Percentiles rank a stretch among this genome's conserved stretches.
phyloP scores from a whole-genome alignment of 140 eudicot species.

The Oenanthe javanica region DNA sequence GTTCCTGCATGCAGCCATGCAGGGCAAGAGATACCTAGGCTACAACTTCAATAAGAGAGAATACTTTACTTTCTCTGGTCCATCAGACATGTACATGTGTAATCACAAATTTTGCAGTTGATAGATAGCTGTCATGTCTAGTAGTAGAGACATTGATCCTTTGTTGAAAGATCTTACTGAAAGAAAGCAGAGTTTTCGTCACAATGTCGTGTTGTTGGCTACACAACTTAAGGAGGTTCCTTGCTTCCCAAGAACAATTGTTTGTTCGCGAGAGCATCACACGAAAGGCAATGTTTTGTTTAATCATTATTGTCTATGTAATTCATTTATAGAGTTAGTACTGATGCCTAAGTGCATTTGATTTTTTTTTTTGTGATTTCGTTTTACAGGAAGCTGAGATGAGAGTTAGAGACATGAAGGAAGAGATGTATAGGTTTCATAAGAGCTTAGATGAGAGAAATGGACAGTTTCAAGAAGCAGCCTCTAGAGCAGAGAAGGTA shows the following conservation, averaged over 20 bases:
- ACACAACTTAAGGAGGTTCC: constrained; percentile 84
- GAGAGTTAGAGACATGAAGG: constrained; percentile 62
- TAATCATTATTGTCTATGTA: neutral
- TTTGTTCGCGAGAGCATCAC: constrained; percentile 61
- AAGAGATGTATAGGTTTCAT: constrained; percentile 56
- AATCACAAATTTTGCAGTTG: neutral
- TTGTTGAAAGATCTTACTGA: constrained; percentile 62
- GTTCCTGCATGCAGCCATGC: no score
- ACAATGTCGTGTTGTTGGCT: constrained; percentile 80
- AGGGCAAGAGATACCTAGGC: no score
- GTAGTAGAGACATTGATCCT: constrained; percentile 10
- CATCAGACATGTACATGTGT: no score
- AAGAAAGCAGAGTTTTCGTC: constrained; percentile 66
- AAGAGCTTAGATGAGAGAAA: constrained; percentile 67
- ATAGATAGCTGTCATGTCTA: neutral
- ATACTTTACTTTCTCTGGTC: no score
- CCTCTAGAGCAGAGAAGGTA: constrained; percentile 70
- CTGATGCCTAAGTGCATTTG: neutral
- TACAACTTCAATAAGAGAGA: no score
- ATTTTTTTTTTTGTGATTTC: neutral
- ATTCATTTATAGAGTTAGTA: neutral
- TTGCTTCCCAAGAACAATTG: constrained; percentile 55
- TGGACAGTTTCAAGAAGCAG: constrained; percentile 56
- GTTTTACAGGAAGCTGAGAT: constrained; percentile 75
- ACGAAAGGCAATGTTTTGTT: constrained; percentile 40